Base-by-base conservation (phyloP, 2,329 filamentous ascomycete species). In the Diplodia intermedia region DNA sequence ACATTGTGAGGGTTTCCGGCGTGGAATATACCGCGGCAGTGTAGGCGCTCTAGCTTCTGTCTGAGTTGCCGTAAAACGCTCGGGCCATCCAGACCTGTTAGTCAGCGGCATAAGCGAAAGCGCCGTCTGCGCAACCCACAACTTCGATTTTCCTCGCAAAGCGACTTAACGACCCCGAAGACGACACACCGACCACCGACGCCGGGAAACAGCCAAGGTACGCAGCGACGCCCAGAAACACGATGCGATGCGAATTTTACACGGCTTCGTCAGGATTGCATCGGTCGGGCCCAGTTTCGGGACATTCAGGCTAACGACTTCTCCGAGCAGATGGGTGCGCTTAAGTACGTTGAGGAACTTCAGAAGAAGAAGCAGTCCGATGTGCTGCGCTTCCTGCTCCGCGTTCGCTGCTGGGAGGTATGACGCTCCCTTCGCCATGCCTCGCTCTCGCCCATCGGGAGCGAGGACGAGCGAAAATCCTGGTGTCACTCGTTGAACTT, bases 331-430 rank as follows among this genome's bases (percentile, higher is more conserved):
- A 97, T 97, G 95, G 95, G 95, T 92, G 94, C 94, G 88, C 93
- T 97, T 86, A 99, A 99, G 88, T 99, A 81, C 89, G 93, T 99
- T 87, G 96, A 99, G 90, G 95, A 99, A 90, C 91, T 99, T 88
- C 93, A 97, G 86, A 98, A 99, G 93, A 97, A 97, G 93, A 99
- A 99, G 93, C 95, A 99, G 91, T 97, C 93, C 85, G 95, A 99
- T 90, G 91, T 99, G 82, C 92, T 98, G 88, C 94, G 94, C 88
- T 99, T 99, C 90, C 91, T 99, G 87, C 93, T 97, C 86, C 94
- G 78, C 74, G 79, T 81, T 74, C 94, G 95, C 87, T 99, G 95
- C 94, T 99, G 95, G 95, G 95, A 99, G 92, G 94, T 94, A 83
- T 80, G 82, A 79, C 71, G 71, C 69, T 70, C 68, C 73, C 72